These are phyloP conservation scores for Linnemannia exigua DNA, from an alignment of 192 early-diverging fungal genomes.

Conservation along the genomic window DNA sequence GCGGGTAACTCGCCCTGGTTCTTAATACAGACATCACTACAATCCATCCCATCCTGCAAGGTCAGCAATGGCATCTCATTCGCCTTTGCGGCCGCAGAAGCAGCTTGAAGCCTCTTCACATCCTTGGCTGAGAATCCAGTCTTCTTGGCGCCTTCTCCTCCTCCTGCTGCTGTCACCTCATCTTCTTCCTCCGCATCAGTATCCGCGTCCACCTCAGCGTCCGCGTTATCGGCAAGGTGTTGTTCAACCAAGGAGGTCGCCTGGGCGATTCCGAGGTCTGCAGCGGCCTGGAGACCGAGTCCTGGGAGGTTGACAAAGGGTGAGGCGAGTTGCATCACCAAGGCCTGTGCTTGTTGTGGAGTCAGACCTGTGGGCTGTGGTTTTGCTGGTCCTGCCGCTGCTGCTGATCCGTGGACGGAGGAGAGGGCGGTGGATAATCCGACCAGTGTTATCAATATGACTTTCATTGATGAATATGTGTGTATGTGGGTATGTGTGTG, in stretches of 20 bases:
- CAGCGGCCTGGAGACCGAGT: neutral
- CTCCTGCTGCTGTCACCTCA: neutral
- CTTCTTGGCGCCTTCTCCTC: neutral
- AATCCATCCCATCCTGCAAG: neutral
- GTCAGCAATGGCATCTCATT: neutral
- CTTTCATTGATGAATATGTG: neutral
- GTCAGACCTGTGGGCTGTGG: neutral
- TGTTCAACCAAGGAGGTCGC: neutral
- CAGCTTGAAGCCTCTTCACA: neutral
- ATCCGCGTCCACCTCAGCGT: neutral
- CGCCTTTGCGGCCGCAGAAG: neutral
- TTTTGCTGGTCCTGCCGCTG: neutral
- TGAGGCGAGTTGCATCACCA: neutral
- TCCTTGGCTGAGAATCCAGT: neutral
- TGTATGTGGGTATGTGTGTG: no score
- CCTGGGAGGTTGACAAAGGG: neutral
- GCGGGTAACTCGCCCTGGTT: neutral
- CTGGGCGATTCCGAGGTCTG: neutral
- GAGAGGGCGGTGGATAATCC: neutral
- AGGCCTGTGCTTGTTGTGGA: neutral
- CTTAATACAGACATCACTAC: neutral
- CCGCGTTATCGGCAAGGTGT: neutral
- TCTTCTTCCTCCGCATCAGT: neutral
- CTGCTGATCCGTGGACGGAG: no score
- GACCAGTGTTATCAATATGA: neutral